These are phyloP conservation scores for Apiotrichum sp. DNA, from an alignment of 1,284 basidiomycete genomes.

Conservation along the genomic window DNA sequence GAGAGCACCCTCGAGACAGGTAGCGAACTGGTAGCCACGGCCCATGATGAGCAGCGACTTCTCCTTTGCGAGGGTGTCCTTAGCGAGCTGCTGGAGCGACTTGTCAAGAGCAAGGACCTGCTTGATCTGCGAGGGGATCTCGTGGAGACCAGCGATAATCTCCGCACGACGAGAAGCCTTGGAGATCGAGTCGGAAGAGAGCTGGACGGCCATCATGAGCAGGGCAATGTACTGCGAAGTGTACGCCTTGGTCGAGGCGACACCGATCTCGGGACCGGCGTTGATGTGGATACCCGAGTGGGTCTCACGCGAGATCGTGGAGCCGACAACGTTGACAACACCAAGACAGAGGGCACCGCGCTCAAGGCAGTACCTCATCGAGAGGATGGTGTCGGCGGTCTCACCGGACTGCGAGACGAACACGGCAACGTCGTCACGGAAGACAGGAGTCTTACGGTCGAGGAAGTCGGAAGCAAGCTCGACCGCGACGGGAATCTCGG, in stretches of 20 bases:
- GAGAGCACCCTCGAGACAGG: conserved; percentile 94
- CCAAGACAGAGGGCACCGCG: conserved; percentile 88
- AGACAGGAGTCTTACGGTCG: conserved; percentile 97
- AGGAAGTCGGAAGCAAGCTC: conserved; percentile 98
- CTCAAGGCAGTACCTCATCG: conserved; percentile 93
- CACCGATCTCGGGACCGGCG: conserved; percentile 98
- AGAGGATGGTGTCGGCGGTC: conserved; percentile 96
- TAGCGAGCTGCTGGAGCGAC: conserved; percentile 74
- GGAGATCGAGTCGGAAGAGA: conserved; percentile 93
- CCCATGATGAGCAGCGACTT: conserved; percentile 95
- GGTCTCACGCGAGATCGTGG: conserved; percentile 94
- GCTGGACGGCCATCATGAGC: conserved; percentile 95
- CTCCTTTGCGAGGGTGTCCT: conserved; percentile 63
- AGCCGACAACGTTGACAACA: conserved; percentile 98
- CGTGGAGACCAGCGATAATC: conserved; percentile 90
- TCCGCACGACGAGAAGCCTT: conserved; percentile 82
- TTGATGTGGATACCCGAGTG: conserved; percentile 99
- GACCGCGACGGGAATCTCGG: conserved; percentile 95
- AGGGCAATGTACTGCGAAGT: conserved; percentile 99
- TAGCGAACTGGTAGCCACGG: conserved; percentile 94
- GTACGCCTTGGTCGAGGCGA: conserved; percentile 99
- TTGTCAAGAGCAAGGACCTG: conserved; percentile 77
- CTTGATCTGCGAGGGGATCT: conserved; percentile 84
- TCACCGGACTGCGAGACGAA: conserved; percentile 98
- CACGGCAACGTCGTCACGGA: conserved; percentile 96